A percentile compares a stretch with the other conserved stretches of the same genome.
These are phyloP conservation scores for Geotrichum klebahnii DNA, from an alignment of 1,139 yeast genomes.

Conservation along the genomic window DNA sequence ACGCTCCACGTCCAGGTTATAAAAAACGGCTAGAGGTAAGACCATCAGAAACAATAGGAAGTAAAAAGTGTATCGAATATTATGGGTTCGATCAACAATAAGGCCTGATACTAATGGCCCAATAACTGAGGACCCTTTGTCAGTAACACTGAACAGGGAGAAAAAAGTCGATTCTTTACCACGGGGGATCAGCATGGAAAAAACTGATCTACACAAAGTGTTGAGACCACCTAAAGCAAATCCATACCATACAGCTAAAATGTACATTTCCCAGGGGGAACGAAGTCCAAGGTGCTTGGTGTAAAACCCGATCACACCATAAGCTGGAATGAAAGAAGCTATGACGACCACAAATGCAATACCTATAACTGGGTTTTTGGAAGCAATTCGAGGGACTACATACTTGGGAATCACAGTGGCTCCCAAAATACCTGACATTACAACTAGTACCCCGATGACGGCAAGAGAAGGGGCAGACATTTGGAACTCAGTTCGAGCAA, in stretches of 20 bases:
- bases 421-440: constrained; percentile 59
- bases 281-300: constrained; percentile 49
- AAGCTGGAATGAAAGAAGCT: constrained; percentile 60
- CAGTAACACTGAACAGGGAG: constrained; percentile 66
- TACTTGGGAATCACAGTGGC: constrained; percentile 51
- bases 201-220: constrained; percentile 60
- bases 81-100: constrained; percentile 62
- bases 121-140: constrained; percentile 65
- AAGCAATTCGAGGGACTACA: constrained; percentile 43
- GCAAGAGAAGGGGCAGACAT: constrained; percentile 64
- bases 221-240: constrained; percentile 63
- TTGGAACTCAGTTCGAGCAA: constrained; percentile 59
- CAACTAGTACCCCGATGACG: constrained; percentile 56
- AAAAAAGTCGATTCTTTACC: constrained; percentile 70
- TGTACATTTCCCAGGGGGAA: constrained; percentile 59
- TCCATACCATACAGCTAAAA: constrained; percentile 67
- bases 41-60: constrained; percentile 51
- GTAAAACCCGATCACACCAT: constrained; percentile 61
- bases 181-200: constrained; percentile 57
- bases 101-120: constrained; percentile 66
- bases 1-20: constrained; percentile 50
- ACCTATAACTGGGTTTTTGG: constrained; percentile 45
- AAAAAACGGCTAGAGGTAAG: constrained; percentile 51
- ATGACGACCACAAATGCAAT: constrained; percentile 53
- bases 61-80: constrained; percentile 64